phyloP scores from a whole-genome alignment of 2,329 filamentous ascomycete species.

The Falciphora oryzae region DNA sequence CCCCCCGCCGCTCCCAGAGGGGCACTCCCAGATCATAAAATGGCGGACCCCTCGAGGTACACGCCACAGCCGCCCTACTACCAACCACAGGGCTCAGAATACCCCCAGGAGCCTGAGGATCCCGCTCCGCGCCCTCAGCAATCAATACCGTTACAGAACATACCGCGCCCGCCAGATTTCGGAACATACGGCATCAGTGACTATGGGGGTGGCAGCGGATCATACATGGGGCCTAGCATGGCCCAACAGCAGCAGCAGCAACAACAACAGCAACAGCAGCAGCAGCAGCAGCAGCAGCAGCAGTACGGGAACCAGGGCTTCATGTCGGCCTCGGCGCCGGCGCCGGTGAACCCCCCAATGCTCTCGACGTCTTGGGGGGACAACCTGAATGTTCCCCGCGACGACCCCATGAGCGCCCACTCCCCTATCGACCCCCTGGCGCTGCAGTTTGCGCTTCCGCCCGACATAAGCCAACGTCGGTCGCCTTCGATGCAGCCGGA shows the following conservation, averaged over 20 bases:
- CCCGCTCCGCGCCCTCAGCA: constrained; percentile 40
- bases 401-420: constrained; percentile 30
- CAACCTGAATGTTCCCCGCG: constrained; percentile 35
- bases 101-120: constrained; percentile 24
- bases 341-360: constrained; percentile 32
- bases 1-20: not conserved
- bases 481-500: constrained; percentile 14
- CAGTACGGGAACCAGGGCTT: not conserved
- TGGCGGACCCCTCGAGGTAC: constrained; percentile 24
- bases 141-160: constrained; percentile 68
- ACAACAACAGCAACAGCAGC: constrained; percentile 9
- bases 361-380: constrained; percentile 49
- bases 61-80: constrained; percentile 20
- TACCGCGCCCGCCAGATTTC: constrained; percentile 31
- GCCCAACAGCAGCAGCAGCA: constrained; percentile 11
- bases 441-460: constrained; percentile 49
- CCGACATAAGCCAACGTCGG: constrained; percentile 36
- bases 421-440: constrained; percentile 50
- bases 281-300: constrained; percentile 12
- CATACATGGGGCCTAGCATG: not conserved
- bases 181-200: constrained; percentile 2
- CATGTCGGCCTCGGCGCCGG: constrained; percentile 4
- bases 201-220: not conserved
- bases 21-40: constrained; percentile 9
- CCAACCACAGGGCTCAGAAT: constrained; percentile 15